Conservation (phyloP, 1,284 basidiomycete species). For the Trametes polyzona region DNA sequence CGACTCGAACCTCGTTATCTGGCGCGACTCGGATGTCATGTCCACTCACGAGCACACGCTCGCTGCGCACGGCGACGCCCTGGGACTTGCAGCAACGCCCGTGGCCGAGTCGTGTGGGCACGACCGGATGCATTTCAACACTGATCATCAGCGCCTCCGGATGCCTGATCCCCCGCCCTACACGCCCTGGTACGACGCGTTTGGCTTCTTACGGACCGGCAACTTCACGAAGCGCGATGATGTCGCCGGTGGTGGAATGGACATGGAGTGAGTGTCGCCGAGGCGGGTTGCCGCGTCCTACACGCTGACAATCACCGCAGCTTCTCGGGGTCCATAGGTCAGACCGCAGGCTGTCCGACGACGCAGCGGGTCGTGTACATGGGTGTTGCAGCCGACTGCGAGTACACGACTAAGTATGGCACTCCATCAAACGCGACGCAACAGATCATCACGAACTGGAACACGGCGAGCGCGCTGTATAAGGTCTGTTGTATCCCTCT, state of each 20-base stretch:
- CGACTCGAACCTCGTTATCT: slow-evolving; percentile 68
- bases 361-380: slow-evolving; percentile 79
- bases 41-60: slow-evolving; percentile 49
- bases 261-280: slow-evolving; percentile 51
- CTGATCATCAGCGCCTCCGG: slow-evolving; percentile 60
- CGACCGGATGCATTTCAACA: slow-evolving; percentile 72
- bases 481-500: slow-evolving; percentile 48
- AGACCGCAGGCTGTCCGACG: slow-evolving; percentile 74
- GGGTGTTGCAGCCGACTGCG: slow-evolving; percentile 90
- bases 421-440: slow-evolving; percentile 66
- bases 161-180: slow-evolving; percentile 34
- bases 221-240: slow-evolving; percentile 54
- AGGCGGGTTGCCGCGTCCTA: not conserved
- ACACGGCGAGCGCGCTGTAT: slow-evolving; percentile 80
- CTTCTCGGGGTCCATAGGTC: slow-evolving; percentile 70
- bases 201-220: slow-evolving; percentile 42
- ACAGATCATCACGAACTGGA: slow-evolving; percentile 81
- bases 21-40: slow-evolving; percentile 70
- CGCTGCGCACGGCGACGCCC: slow-evolving; percentile 23
- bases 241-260: slow-evolving; percentile 54
- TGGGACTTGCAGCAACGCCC: slow-evolving; percentile 27
- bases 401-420: slow-evolving; percentile 69
- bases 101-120: slow-evolving; percentile 61
- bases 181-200: slow-evolving; percentile 46
- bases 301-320: slow-evolving; percentile 40